Evolutionary conservation across 164 flowering plant species (phyloP).

Genomic region (Aristolochia fimbriata): DNA sequence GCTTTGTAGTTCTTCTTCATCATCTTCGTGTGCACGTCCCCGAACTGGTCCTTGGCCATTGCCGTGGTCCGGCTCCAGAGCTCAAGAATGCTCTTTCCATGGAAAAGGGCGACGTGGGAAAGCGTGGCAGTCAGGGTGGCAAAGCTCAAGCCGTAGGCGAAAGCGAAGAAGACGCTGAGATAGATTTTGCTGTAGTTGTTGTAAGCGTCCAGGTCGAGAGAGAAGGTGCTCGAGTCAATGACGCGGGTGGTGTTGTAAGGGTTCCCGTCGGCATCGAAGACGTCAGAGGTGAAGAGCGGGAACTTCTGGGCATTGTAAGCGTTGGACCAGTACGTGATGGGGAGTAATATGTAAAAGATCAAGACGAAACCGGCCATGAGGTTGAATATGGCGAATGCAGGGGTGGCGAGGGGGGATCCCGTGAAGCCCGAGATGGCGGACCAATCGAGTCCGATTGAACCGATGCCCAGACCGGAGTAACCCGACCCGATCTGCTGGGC

Average conservation of each 20-base stretch:
- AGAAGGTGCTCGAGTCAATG: slow-evolving; percentile 18
- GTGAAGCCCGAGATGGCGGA: slow-evolving; percentile 32
- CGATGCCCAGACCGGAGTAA: slow-evolving; percentile 40
- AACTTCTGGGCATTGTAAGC: slow-evolving; percentile 36
- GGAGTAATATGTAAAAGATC: slow-evolving; percentile 28
- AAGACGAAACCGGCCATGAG: slow-evolving; percentile 28
- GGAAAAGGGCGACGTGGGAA: slow-evolving; percentile 57
- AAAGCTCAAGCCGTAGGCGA: slow-evolving; percentile 41
- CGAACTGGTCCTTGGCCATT: not conserved
- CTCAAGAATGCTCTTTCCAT: slow-evolving; percentile 14
- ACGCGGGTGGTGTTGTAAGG: slow-evolving; percentile 29
- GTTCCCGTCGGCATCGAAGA: slow-evolving; percentile 27
- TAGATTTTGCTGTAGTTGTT: slow-evolving; percentile 36
- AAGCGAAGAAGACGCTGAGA: slow-evolving; percentile 36
- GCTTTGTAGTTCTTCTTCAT: slow-evolving; percentile 64
- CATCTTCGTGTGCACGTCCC: slow-evolving; percentile 35
- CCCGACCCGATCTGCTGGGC: slow-evolving; percentile 66
- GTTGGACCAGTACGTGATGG: slow-evolving; percentile 47
- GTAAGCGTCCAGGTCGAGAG: slow-evolving; percentile 25
- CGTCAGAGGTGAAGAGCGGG: slow-evolving; percentile 40
- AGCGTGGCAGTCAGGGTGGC: slow-evolving; percentile 44
- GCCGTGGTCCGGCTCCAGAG: too few relatives aligned
- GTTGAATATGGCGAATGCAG: slow-evolving; percentile 41
- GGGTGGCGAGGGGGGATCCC: slow-evolving; percentile 47
- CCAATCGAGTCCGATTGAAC: slow-evolving; percentile 57